Evolutionary conservation across 352 stramenopile genomes (phyloP).

Genomic region (Globisporangium canariense): DNA sequence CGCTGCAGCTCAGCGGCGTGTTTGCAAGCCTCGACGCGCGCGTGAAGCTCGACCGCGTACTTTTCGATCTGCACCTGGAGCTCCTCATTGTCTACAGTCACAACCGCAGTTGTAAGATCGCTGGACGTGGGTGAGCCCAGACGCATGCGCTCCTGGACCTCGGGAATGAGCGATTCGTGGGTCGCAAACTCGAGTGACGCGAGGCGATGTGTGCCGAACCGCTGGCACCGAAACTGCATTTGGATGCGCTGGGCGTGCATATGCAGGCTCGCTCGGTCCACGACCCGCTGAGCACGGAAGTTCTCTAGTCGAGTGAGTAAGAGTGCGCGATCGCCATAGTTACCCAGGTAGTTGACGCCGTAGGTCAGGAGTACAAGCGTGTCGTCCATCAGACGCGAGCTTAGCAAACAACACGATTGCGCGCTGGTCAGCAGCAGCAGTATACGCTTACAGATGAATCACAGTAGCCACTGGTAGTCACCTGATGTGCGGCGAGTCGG

Average conservation of each 20-base stretch:
- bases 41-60: conserved; percentile 35
- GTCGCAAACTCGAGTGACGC: conserved; percentile 35
- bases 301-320: conserved; percentile 16
- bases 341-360: conserved; percentile 32
- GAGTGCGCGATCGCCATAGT: conserved; percentile 17
- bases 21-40: conserved; percentile 32
- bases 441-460: not conserved
- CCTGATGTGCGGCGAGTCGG: conserved; percentile 40
- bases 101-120: conserved; percentile 15
- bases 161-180: conserved; percentile 32
- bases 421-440: not conserved
- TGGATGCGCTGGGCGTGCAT: conserved; percentile 30
- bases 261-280: conserved; percentile 17
- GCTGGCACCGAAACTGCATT: conserved; percentile 37
- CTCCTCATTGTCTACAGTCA: conserved; percentile 32
- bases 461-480: conserved; percentile 10
- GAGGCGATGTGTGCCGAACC: conserved; percentile 45
- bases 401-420: conserved; percentile 1
- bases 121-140: not conserved
- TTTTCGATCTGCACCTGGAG: conserved; percentile 36
- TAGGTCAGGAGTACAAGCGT: conserved; percentile 47
- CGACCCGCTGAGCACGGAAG: conserved; percentile 8
- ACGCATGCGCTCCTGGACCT: conserved; percentile 31
- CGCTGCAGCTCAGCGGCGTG: conserved; percentile 32
- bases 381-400: conserved; percentile 35